Conservation (phyloP, 306 rosid genomes). For the Acacia confusa region DNA sequence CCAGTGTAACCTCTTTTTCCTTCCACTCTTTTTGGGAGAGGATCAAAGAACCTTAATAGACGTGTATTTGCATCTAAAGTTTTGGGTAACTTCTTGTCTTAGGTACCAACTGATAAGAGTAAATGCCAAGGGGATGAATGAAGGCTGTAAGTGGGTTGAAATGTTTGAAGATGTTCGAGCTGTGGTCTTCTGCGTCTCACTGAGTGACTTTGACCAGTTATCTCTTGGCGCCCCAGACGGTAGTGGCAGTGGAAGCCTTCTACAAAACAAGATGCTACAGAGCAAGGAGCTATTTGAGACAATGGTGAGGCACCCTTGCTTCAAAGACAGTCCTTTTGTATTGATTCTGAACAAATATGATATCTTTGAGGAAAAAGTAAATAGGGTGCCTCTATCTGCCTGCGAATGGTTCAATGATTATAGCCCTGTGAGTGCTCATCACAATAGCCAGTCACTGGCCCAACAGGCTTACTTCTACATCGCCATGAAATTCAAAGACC, state of each 20-base stretch:
- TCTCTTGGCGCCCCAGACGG: conserved; percentile 57
- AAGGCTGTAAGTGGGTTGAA: conserved; percentile 98
- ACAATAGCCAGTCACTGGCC: conserved; percentile 72
- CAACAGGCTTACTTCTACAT: conserved; percentile 93
- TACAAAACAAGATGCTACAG: conserved; percentile 93
- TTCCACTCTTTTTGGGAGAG: neutral
- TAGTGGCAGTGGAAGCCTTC: conserved; percentile 69
- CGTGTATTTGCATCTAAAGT: neutral
- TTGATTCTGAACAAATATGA: conserved; percentile 91
- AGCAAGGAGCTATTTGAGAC: conserved; percentile 92
- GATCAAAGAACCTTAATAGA: neutral
- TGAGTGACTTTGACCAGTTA: conserved; percentile 83
- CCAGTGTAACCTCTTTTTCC: neutral
- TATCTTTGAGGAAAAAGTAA: conserved; percentile 73
- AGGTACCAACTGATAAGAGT: conserved; percentile 98
- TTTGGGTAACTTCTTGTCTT: conserved; percentile 32
- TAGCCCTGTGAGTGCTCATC: conserved; percentile 59
- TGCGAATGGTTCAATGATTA: conserved; percentile 93
- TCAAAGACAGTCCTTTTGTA: conserved; percentile 80
- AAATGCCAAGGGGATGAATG: conserved; percentile 90
- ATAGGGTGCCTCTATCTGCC: conserved; percentile 50
- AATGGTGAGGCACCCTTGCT: conserved; percentile 87
- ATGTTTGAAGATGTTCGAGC: conserved; percentile 97
- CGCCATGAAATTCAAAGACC: conserved; percentile 98
- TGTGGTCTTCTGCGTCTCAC: conserved; percentile 75